Base-by-base conservation (phyloP, 108 stramenopile genomes). In the Skeletonema marinoi region DNA sequence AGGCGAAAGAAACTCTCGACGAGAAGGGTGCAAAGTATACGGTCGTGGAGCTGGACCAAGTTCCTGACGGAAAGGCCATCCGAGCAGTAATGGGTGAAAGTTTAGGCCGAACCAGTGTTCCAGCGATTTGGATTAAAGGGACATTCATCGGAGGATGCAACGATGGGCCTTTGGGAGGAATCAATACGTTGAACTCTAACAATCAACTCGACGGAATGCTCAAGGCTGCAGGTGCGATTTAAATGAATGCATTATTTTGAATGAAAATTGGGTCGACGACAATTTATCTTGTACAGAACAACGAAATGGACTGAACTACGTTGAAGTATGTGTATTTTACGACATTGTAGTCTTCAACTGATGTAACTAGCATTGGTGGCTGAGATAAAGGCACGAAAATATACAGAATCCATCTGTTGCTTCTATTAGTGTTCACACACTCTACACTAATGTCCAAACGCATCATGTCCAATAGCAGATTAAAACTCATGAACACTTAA, bases 101-200 rank as follows among this genome's bases (percentile, higher is more conserved):
- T 5, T 64, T 95, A 8, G 97, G 95, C 5, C 75, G 96, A 11
- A 96, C 97, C 21, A 90, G 90, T 19, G 97, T 98, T 16, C 97
- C 97, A 1, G 92, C 96, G 17, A 90, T 98, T 73, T 98, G 96
- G 79, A 96, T 98, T 65, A 75, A 74, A 2, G 86, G 87, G 19
- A 67, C 86, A 59, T 98, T 93, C 60, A 74, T 95, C 46, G 97
- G 97, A 41, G 97, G 97, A 36, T 96, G 93, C 82, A 96, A 96
- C 65, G 97, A 98, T 75, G 87, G 95, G 61, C 89, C 87, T 0
- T 71, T 81, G 84, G 93, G 92, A 1, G 95, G 95, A 16, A 30
- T 96, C n/a, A 74, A 81, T 62, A 81, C 68, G 12, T 79, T 96
- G 39, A 50, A 90, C 13, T 74, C 85, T 11, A 32, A 42, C n/a